These are phyloP conservation scores for Podaxis carcinomalis DNA, from an alignment of 768 basidiomycete genomes.

Conservation along the genomic window DNA sequence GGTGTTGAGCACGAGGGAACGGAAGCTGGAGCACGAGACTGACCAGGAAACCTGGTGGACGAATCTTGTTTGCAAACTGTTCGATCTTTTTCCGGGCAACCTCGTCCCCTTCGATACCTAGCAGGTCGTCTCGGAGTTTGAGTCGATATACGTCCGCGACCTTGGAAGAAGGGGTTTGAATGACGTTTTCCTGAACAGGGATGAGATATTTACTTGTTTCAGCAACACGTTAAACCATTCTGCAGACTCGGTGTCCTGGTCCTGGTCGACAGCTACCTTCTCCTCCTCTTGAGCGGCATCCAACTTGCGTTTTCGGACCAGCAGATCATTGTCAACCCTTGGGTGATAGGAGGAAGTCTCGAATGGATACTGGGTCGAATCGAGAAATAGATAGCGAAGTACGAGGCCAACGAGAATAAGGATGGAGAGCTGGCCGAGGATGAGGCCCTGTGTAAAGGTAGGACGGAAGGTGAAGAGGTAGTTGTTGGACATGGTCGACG, in stretches of 20 bases:
- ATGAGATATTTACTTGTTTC: conserved; percentile 56
- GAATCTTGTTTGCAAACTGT: conserved; percentile 72
- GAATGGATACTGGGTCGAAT: conserved; percentile 58
- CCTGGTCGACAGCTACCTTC: conserved; percentile 21
- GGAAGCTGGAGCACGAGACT: conserved; percentile 18
- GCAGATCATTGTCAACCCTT: conserved; percentile 43
- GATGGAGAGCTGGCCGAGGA: conserved; percentile 90
- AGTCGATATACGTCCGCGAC: conserved; percentile 70
- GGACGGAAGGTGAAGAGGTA: conserved; percentile 74
- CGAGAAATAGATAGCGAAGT: conserved; percentile 94
- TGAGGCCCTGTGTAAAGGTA: conserved; percentile 93
- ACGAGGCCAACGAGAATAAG: conserved; percentile 71
- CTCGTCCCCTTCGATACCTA: conserved; percentile 78
- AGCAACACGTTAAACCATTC: conserved; percentile 91
- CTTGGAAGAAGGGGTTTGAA: conserved; percentile 21
- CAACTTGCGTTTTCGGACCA: conserved; percentile 32
- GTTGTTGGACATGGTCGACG: conserved; percentile 41
- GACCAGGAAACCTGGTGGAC: conserved; percentile 68
- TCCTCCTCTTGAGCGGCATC: conserved; percentile 21
- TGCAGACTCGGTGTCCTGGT: conserved; percentile 56
- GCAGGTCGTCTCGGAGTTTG: conserved; percentile 66
- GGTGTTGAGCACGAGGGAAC: neutral
- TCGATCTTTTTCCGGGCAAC: conserved; percentile 77
- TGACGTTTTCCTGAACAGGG: neutral
- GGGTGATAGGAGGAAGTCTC: conserved; percentile 59